Evolutionary conservation across 495 filamentous ascomycete species (phyloP).

Genomic region (Bryoglossum gracile): DNA sequence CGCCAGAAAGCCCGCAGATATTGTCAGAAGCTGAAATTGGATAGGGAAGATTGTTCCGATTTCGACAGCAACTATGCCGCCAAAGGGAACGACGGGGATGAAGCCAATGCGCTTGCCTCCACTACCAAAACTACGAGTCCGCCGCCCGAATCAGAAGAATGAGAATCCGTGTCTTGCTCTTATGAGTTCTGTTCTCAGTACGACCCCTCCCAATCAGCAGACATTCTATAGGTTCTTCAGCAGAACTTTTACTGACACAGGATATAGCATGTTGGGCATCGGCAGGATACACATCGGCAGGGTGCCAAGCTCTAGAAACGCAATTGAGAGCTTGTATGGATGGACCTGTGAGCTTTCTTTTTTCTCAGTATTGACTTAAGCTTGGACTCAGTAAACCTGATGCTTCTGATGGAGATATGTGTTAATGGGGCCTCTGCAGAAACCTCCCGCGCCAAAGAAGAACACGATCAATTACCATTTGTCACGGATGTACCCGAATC

Average conservation of each 20-base stretch:
- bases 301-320: conserved; percentile 74
- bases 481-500: conserved; percentile 73
- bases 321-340: conserved; percentile 92
- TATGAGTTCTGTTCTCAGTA: conserved; percentile 90
- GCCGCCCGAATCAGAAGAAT: conserved; percentile 67
- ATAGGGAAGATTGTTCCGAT: too few species aligned
- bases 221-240: too few species aligned
- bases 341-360: conserved; percentile 48
- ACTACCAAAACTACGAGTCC: conserved; percentile 74
- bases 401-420: too few species aligned
- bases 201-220: conserved; percentile 29
- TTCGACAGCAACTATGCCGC: conserved; percentile 15
- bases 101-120: conserved; percentile 78
- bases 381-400: too few species aligned
- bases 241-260: neutral
- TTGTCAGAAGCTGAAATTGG: too few species aligned
- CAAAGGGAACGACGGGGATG: conserved; percentile 22
- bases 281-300: conserved; percentile 61
- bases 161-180: conserved; percentile 72
- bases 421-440: conserved; percentile 34
- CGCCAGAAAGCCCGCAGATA: neutral
- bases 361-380: neutral
- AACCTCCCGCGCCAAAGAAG: conserved; percentile 55
- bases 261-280: conserved; percentile 88
- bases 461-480: conserved; percentile 96